Percentiles rank a stretch among this genome's conserved stretches.
Conservation (phyloP, 352 stramenopile species). For the Globisporangium recalcitrans region DNA sequence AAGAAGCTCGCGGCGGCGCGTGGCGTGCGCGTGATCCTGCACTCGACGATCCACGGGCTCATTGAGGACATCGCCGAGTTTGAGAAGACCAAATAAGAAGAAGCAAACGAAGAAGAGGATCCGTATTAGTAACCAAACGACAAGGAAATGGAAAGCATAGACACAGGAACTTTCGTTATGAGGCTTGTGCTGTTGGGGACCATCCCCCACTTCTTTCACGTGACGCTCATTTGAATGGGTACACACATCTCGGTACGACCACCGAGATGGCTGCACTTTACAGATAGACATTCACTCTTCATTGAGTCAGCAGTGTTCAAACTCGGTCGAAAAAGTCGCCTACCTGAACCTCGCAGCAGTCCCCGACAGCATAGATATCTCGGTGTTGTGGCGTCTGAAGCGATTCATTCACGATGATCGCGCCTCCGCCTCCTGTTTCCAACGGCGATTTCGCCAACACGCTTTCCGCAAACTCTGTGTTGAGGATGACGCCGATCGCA, state of each 20-base stretch:
- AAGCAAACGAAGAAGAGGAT: neutral
- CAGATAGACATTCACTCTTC: neutral
- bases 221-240: neutral
- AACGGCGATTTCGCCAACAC: neutral
- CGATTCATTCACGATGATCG: neutral
- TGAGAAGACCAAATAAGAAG: constrained; percentile 16
- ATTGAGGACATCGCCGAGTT: constrained; percentile 68
- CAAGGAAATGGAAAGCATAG: too few relatives aligned
- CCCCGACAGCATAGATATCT: neutral
- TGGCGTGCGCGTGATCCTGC: constrained; percentile 63
- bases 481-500: neutral
- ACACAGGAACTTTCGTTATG: too few relatives aligned
- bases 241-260: neutral
- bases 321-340: neutral
- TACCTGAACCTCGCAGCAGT: neutral
- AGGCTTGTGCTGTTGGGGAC: too few relatives aligned
- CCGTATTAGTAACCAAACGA: neutral
- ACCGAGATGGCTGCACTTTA: neutral
- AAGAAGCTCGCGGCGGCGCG: constrained; percentile 43
- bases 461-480: neutral
- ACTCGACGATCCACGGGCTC: constrained; percentile 66
- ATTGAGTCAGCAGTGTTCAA: neutral
- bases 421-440: neutral
- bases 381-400: neutral
- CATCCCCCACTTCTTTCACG: neutral